phyloP scores from a whole-genome alignment of 2,329 filamentous ascomycete genomes.

The Chaetomiaceae sp. region DNA sequence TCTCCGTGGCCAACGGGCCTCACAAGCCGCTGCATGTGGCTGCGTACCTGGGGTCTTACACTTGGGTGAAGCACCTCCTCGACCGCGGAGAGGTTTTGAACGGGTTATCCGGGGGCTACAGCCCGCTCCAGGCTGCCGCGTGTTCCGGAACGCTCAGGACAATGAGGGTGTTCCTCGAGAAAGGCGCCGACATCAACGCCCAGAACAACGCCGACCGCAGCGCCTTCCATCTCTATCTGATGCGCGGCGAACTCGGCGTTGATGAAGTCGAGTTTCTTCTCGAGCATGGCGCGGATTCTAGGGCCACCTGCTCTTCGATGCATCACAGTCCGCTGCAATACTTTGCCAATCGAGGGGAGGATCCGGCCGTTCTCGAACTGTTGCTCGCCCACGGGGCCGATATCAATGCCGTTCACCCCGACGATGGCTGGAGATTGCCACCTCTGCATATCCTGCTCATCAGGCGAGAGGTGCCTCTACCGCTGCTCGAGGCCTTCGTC shows the following conservation, averaged over 20 bases:
- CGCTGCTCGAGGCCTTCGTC: slow-evolving; percentile 18
- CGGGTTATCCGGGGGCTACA: slow-evolving; percentile 9
- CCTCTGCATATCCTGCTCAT: slow-evolving; percentile 17
- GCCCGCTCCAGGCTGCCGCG: slow-evolving; percentile 17
- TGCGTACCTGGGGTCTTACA: slow-evolving; percentile 12
- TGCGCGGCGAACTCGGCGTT: neutral
- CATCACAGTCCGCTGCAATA: slow-evolving; percentile 12
- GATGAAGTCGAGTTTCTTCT: slow-evolving; percentile 10
- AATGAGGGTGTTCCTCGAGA: slow-evolving; percentile 15
- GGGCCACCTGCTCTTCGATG: neutral
- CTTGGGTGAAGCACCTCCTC: slow-evolving; percentile 16
- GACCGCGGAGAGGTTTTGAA: slow-evolving; percentile 15
- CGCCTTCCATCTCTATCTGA: slow-evolving; percentile 11
- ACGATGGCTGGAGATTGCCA: neutral
- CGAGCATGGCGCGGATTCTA: slow-evolving; percentile 14
- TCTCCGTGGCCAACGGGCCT: neutral
- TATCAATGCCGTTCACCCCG: slow-evolving; percentile 10
- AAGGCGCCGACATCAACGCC: slow-evolving; percentile 20
- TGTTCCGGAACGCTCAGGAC: neutral
- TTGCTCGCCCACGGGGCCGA: slow-evolving; percentile 16
- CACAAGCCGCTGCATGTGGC: slow-evolving; percentile 21
- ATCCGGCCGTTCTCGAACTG: slow-evolving; percentile 12
- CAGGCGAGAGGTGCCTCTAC: slow-evolving; percentile 4
- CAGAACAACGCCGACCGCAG: neutral
- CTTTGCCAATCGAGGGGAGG: slow-evolving; percentile 13